phyloP scores from a whole-genome alignment of 2,329 filamentous ascomycete genomes.

The Aspergillus amoenus region DNA sequence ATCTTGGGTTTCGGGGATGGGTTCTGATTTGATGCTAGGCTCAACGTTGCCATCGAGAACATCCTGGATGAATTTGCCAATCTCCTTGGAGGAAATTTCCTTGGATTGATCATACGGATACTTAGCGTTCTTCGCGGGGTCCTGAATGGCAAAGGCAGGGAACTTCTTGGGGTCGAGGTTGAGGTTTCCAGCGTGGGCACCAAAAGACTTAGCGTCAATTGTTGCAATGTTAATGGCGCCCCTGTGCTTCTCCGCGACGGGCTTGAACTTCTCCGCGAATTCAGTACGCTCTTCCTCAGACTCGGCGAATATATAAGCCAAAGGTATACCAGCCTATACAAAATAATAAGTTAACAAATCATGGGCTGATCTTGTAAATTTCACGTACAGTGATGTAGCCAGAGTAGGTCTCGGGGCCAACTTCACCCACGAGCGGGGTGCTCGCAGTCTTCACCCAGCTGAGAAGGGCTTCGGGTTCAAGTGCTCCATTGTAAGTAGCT shows the following conservation, averaged over 20 bases:
- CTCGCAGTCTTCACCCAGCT: slow-evolving; percentile 81
- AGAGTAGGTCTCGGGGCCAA: slow-evolving; percentile 94
- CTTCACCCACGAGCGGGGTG: slow-evolving; percentile 89
- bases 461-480: slow-evolving; percentile 76
- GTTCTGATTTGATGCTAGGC: slow-evolving; percentile 98
- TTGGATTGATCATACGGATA: slow-evolving; percentile 87
- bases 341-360: background rate
- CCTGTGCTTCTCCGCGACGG: slow-evolving; percentile 86
- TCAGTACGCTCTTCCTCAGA: slow-evolving; percentile 82
- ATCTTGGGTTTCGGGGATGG: slow-evolving; percentile 89
- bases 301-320: slow-evolving; percentile 97
- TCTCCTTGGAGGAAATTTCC: slow-evolving; percentile 70
- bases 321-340: slow-evolving; percentile 71
- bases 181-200: slow-evolving; percentile 92
- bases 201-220: slow-evolving; percentile 91
- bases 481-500: slow-evolving; percentile 75
- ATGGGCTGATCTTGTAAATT: background rate
- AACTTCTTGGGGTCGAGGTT: slow-evolving; percentile 96
- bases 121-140: slow-evolving; percentile 93
- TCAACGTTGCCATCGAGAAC: slow-evolving; percentile 85
- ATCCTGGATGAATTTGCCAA: slow-evolving; percentile 81
- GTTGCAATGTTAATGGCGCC: slow-evolving; percentile 96
- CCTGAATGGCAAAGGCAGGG: slow-evolving; percentile 97
- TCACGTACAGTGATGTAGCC: slow-evolving; percentile 77
- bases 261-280: slow-evolving; percentile 74